A percentile compares a stretch with the other conserved stretches of the same genome.
Evolutionary conservation across 73 alveolate genomes (phyloP).

Genomic region (Uronychia binucleata): DNA sequence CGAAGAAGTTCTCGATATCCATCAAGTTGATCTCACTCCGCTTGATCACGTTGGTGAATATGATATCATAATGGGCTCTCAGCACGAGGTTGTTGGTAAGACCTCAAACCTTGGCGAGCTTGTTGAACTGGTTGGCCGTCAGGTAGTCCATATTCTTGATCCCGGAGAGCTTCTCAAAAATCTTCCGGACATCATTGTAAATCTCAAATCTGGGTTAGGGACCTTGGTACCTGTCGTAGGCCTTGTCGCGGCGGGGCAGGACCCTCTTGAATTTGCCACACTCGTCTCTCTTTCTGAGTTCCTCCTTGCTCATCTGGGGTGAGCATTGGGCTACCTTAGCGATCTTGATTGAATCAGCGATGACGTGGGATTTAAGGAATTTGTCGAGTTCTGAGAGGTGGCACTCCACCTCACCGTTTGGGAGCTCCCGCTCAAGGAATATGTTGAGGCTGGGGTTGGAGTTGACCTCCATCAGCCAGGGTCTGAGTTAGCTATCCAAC

Average conservation of each 20-base stretch:
- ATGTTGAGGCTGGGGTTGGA: slow-evolving; percentile 84
- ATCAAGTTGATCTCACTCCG: slow-evolving; percentile 27
- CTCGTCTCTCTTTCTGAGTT: background rate
- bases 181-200: slow-evolving; percentile 23
- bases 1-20: slow-evolving; percentile 45
- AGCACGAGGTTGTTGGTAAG: slow-evolving; percentile 12
- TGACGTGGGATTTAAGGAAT: slow-evolving; percentile 54
- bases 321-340: background rate
- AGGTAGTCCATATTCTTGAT: slow-evolving; percentile 29
- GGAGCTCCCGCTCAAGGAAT: slow-evolving; percentile 63
- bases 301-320: background rate
- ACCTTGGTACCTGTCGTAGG: slow-evolving; percentile 8
- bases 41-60: slow-evolving; percentile 17
- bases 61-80: slow-evolving; percentile 30
- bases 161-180: slow-evolving; percentile 32
- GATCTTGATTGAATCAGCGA: background rate
- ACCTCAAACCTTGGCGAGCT: slow-evolving; percentile 13
- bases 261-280: slow-evolving; percentile 10
- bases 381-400: slow-evolving; percentile 66
- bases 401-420: slow-evolving; percentile 54
- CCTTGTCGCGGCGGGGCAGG: slow-evolving; percentile 2
- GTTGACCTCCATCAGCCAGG: slow-evolving; percentile 89
- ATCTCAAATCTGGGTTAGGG: slow-evolving; percentile 6
- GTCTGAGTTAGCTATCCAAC: slow-evolving; percentile 73
- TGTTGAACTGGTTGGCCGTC: slow-evolving; percentile 16